phyloP scores from a whole-genome alignment of 331 rosid genomes.

The Erythrophleum ivorense region DNA sequence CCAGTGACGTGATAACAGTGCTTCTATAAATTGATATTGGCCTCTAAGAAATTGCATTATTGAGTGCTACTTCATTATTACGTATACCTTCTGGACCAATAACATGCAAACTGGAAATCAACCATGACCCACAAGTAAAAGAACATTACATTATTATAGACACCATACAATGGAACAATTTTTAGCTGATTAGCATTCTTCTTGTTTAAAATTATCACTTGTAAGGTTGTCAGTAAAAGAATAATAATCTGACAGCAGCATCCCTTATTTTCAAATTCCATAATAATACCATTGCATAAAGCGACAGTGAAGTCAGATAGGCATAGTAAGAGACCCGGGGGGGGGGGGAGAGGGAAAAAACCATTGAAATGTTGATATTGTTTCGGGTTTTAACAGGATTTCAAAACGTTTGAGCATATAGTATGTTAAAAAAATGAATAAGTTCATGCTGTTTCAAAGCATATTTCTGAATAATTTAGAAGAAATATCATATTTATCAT shows the following conservation, averaged over 20 bases:
- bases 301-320: not conserved
- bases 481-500: slow-evolving; percentile 18
- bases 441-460: not conserved
- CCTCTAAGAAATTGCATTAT: not conserved
- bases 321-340: no score
- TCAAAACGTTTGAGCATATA: not conserved
- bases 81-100: not conserved
- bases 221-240: not conserved
- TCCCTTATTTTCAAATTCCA: not conserved
- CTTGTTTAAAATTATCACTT: not conserved
- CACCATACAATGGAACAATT: not conserved
- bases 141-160: not conserved
- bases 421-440: not conserved
- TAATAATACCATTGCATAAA: slow-evolving; percentile 21
- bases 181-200: not conserved
- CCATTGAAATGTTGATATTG: not conserved
- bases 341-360: no score
- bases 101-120: not conserved
- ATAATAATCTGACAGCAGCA: not conserved
- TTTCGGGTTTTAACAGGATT: slow-evolving; percentile 12
- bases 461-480: slow-evolving; percentile 10
- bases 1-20: not conserved
- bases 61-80: not conserved
- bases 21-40: not conserved
- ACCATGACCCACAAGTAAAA: not conserved